Evolutionary conservation across 2,329 filamentous ascomycete species (phyloP).

Genomic region (Westerdykella ornata): DNA sequence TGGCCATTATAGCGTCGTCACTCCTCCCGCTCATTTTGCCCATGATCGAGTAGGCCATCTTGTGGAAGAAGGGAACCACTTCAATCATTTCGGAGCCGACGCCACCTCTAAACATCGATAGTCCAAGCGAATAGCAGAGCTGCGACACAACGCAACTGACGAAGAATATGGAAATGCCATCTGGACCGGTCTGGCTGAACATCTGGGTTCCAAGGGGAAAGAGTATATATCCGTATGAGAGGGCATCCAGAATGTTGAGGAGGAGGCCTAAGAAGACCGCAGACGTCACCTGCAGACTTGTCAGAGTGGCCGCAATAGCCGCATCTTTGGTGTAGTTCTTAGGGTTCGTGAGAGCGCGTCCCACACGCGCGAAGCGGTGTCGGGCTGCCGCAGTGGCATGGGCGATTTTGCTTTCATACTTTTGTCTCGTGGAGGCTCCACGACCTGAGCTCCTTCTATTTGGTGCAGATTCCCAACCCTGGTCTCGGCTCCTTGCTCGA

Average conservation of each 20-base stretch:
- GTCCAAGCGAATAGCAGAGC: constrained; percentile 74
- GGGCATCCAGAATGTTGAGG: constrained; percentile 85
- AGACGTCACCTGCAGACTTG: constrained; percentile 66
- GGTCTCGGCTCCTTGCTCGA: constrained; percentile 6
- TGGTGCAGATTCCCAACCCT: too few species aligned
- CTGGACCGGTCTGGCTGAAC: constrained; percentile 78
- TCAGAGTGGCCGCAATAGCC: constrained; percentile 57
- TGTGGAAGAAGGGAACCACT: constrained; percentile 97
- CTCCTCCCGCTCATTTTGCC: constrained; percentile 69
- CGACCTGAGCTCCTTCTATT: constrained; percentile 4
- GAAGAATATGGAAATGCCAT: constrained; percentile 98
- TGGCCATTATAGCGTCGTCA: constrained; percentile 81
- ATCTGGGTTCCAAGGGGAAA: constrained; percentile 85
- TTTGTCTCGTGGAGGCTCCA: constrained; percentile 20
- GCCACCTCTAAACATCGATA: constrained; percentile 83
- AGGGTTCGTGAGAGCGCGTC: constrained; percentile 48
- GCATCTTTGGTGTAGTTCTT: constrained; percentile 64
- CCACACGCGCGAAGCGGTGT: constrained; percentile 15
- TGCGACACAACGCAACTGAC: constrained; percentile 95
- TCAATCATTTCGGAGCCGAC: constrained; percentile 98
- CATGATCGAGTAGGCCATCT: constrained; percentile 90
- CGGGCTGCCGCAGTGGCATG: constrained; percentile 14
- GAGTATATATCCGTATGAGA: constrained; percentile 85
- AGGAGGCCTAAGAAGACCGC: constrained; percentile 83
- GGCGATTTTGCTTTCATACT: constrained; percentile 14